Percentiles rank a stretch among this genome's conserved stretches.
phyloP scores from a whole-genome alignment of 768 basidiomycete genomes.

The Suillus cothurnatus region DNA sequence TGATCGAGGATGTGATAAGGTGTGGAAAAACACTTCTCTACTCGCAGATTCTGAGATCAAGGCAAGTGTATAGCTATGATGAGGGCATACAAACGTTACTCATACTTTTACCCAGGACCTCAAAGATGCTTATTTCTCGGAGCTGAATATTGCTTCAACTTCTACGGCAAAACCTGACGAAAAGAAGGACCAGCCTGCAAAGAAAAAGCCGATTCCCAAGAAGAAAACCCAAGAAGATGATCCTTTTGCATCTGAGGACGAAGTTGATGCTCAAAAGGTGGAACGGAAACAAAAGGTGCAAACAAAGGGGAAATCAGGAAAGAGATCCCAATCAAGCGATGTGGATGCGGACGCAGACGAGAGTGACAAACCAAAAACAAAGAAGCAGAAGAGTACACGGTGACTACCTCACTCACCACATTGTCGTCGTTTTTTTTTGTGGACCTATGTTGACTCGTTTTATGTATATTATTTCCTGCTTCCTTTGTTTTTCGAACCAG shows the following conservation, averaged over 20 bases:
- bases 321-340: background rate
- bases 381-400: slow-evolving; percentile 4
- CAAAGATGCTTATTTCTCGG: slow-evolving; percentile 62
- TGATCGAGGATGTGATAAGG: slow-evolving; percentile 37
- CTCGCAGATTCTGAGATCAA: slow-evolving; percentile 64
- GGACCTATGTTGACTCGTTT: background rate
- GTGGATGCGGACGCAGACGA: background rate
- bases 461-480: slow-evolving; percentile 1
- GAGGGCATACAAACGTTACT: background rate
- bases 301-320: background rate
- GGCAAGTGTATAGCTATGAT: slow-evolving; percentile 36
- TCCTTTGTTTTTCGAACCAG: slow-evolving; percentile 2
- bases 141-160: slow-evolving; percentile 35
- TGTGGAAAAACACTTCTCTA: slow-evolving; percentile 67
- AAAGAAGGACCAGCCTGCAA: slow-evolving; percentile 27
- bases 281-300: slow-evolving; percentile 3
- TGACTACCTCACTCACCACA: background rate
- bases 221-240: slow-evolving; percentile 47
- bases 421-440: background rate
- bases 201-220: slow-evolving; percentile 49
- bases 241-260: slow-evolving; percentile 61
- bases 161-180: slow-evolving; percentile 23
- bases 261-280: slow-evolving; percentile 18
- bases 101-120: slow-evolving; percentile 45
- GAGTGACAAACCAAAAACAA: background rate